A percentile compares a stretch with the other conserved stretches of the same genome.
These are phyloP conservation scores for Dryadomyces sulphureus DNA, from an alignment of 2,329 filamentous ascomycete species.

Conservation along the genomic window DNA sequence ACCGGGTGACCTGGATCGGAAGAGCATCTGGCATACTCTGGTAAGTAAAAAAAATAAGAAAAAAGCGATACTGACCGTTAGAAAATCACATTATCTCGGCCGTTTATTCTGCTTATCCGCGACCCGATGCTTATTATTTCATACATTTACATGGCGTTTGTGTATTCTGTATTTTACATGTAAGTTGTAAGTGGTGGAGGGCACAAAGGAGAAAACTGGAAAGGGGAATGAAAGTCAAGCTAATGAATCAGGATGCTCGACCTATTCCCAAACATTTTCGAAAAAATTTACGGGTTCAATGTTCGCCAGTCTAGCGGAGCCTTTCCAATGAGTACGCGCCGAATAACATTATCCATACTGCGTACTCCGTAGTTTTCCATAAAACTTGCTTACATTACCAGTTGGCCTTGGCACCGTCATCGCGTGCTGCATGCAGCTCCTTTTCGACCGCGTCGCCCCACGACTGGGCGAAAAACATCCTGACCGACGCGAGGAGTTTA, in stretches of 20 bases:
- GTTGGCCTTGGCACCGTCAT: not conserved
- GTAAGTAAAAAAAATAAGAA: not conserved
- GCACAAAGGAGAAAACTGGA: not conserved
- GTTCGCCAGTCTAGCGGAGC: not conserved
- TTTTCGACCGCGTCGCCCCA: not conserved
- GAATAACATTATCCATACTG: not conserved
- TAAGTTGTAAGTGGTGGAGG: not conserved
- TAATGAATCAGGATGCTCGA: not conserved
- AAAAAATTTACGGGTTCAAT: not conserved
- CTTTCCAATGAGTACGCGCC: not conserved
- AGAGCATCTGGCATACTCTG: not conserved
- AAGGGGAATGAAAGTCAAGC: not conserved
- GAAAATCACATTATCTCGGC: not conserved
- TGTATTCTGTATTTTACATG: constrained; percentile 1
- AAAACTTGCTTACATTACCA: not conserved
- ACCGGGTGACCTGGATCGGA: not conserved
- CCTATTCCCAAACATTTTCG: not conserved
- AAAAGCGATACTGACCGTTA: too few relatives aligned
- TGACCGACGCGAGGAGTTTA: not conserved
- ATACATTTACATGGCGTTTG: not conserved
- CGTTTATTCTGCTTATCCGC: not conserved
- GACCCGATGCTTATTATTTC: not conserved
- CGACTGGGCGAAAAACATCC: not conserved
- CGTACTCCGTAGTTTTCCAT: too few relatives aligned
- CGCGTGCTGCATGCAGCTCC: not conserved